A percentile compares a stretch with the other conserved stretches of the same genome.
phyloP scores from a whole-genome alignment of 2,329 filamentous ascomycete species.

The Aspergillus melleus region DNA sequence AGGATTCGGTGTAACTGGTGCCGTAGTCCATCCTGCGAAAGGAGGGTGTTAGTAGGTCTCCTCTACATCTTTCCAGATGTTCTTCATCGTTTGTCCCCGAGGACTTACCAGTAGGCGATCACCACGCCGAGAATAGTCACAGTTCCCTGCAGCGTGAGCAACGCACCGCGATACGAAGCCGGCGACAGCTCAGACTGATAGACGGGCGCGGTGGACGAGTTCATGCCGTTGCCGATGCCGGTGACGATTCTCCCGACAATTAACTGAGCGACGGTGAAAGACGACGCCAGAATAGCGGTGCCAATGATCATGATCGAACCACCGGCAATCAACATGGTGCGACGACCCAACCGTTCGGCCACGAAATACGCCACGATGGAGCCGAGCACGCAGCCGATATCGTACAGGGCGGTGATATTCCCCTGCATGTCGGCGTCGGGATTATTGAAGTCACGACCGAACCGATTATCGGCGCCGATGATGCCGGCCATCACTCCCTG shows the following conservation, averaged over 20 bases:
- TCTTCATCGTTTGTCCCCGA: too few species aligned
- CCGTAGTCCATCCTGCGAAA: slow-evolving; percentile 40
- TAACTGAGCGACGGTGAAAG: slow-evolving; percentile 45
- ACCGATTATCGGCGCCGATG: slow-evolving; percentile 45
- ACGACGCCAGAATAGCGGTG: slow-evolving; percentile 34
- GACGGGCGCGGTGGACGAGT: slow-evolving; percentile 24
- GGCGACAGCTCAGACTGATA: slow-evolving; percentile 36
- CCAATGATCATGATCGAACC: slow-evolving; percentile 38
- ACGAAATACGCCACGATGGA: slow-evolving; percentile 38
- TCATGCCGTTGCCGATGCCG: slow-evolving; percentile 38
- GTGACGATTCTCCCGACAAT: slow-evolving; percentile 51
- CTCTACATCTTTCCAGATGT: too few species aligned
- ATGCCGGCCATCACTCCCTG: slow-evolving; percentile 45
- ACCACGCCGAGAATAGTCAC: slow-evolving; percentile 26
- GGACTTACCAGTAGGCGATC: slow-evolving; percentile 25
- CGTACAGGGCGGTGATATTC: slow-evolving; percentile 30
- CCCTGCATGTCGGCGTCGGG: slow-evolving; percentile 43
- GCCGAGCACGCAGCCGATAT: slow-evolving; percentile 36
- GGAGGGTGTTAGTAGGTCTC: background rate
- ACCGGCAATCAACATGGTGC: slow-evolving; percentile 43
- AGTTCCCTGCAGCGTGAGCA: slow-evolving; percentile 28
- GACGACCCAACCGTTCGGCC: slow-evolving; percentile 46
- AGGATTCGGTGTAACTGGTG: slow-evolving; percentile 40
- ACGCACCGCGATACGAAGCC: slow-evolving; percentile 22
- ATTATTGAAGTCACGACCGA: slow-evolving; percentile 40